phyloP scores from a whole-genome alignment of 2,329 filamentous ascomycete species.

The Aspergillus bombycis region DNA sequence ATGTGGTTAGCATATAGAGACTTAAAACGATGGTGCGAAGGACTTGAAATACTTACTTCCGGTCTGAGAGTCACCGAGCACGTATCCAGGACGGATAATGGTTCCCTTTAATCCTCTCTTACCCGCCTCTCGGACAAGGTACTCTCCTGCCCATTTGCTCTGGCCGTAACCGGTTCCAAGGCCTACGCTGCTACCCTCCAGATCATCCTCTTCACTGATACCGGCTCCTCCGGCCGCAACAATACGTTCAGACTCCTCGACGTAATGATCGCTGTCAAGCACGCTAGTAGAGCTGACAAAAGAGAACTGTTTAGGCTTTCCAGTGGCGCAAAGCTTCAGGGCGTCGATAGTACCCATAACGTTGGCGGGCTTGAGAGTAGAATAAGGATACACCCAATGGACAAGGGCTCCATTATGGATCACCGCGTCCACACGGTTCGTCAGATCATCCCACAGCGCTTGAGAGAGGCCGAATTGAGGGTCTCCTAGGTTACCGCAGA shows the following conservation, averaged over 20 bases:
- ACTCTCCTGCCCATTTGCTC: conserved; percentile 79
- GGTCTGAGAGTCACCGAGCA: conserved; percentile 71
- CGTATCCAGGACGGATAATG: conserved; percentile 82
- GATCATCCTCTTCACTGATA: conserved; percentile 75
- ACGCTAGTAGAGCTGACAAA: conserved; percentile 84
- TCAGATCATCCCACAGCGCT: conserved; percentile 66
- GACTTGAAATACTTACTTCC: conserved; percentile 50
- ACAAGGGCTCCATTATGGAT: conserved; percentile 80
- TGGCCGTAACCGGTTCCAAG: conserved; percentile 90
- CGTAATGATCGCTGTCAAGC: conserved; percentile 80
- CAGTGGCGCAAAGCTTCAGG: conserved; percentile 73
- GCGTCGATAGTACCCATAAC: conserved; percentile 79
- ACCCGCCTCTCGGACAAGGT: conserved; percentile 77
- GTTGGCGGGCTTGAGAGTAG: conserved; percentile 71
- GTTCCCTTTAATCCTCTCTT: conserved; percentile 73
- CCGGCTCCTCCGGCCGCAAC: conserved; percentile 63
- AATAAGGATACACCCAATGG: conserved; percentile 82
- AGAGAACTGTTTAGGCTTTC: conserved; percentile 76
- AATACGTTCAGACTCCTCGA: conserved; percentile 69
- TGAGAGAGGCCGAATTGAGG: conserved; percentile 73
- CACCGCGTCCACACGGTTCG: conserved; percentile 69
- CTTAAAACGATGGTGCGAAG: conserved; percentile 2
- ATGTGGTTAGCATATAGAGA: conserved; percentile 10
- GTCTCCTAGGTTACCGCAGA: conserved; percentile 74
- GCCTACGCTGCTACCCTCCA: conserved; percentile 74